phyloP scores from a whole-genome alignment of 495 filamentous ascomycete species.

The Antarctomyces pellizariae region DNA sequence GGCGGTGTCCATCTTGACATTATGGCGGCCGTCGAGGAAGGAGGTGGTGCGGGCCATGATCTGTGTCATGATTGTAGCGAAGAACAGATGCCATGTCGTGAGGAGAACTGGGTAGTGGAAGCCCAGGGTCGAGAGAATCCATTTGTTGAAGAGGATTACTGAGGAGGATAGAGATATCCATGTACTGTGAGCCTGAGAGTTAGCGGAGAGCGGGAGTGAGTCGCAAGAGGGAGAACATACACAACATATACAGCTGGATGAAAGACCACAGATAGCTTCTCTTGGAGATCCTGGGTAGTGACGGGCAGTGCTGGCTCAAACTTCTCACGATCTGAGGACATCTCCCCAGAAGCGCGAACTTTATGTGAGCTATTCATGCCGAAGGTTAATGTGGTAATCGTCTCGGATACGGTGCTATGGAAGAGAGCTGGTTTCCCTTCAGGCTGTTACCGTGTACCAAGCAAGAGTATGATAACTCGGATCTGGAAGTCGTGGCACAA shows the following conservation, averaged over 20 bases:
- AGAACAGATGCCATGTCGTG: constrained; percentile 80
- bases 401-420: not conserved
- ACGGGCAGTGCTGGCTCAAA: no score
- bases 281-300: constrained; percentile 39
- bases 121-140: constrained; percentile 59
- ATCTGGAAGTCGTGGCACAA: not conserved
- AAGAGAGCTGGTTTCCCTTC: not conserved
- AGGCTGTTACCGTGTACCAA: not conserved
- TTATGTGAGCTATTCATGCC: constrained; percentile 51
- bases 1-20: constrained; percentile 79
- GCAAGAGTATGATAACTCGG: not conserved
- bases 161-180: constrained; percentile 86
- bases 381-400: constrained; percentile 4
- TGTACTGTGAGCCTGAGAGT: constrained; percentile 23
- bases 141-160: constrained; percentile 98
- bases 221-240: constrained; percentile 21
- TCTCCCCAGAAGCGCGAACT: constrained; percentile 52
- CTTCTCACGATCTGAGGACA: no score
- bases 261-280: constrained; percentile 35
- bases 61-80: constrained; percentile 81
- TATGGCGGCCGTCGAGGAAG: constrained; percentile 71
- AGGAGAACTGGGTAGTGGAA: constrained; percentile 59
- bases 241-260: constrained; percentile 77
- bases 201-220: constrained; percentile 1
- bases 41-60: constrained; percentile 64